Base-by-base conservation (phyloP, 2,329 filamentous ascomycete species). In the Nemania sp. region DNA sequence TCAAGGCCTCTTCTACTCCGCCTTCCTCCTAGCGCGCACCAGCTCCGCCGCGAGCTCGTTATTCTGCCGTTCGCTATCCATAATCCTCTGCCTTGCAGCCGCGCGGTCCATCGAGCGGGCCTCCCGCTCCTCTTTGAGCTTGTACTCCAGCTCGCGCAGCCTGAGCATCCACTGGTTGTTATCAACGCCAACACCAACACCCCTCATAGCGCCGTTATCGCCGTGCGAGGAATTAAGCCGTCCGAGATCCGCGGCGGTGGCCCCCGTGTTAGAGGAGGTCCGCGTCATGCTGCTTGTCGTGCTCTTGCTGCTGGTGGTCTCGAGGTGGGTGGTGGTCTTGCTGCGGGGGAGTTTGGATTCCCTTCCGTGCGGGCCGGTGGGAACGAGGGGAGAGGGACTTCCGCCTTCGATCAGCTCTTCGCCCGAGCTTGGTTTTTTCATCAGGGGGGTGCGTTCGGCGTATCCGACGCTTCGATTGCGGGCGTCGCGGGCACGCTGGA, bases 111-210 rank as follows among this genome's bases (percentile, higher is more conserved):
- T 84, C 61, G 97, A 84, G 52, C 96, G 84, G 0, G 90, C 94
- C 80, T 98, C 96, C 15, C 96, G 85, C 82, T 99, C 96, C 53
- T 92, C 90, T 79, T 97, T 97, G 20, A 99, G 84, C 73, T 97
- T 89, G 72, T 91, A 87, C 83, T 99, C 96, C 73, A 98, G 83
- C 77, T 98, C 94, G 65, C 93, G 89, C 38, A 98, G 84, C 6
- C 96, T 85, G 70, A 97, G 88, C 71, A 97, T 89, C 93, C 93
- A 97, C 73, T 92, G 89, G 72, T 92, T 90, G 73, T 95, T 91
- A 45, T 82, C 81, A 43, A 73, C 69, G 6, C 72, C 75, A 73
- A 95, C 91, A 45, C 82, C 81, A 43, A 73, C 69, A 6, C 72
- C 75, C 58, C 67, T 64, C 65, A 74, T 75, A 45, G 72, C 52